Evolutionary conservation across 2,329 filamentous ascomycete genomes (phyloP).

Genomic region (Trichophyton simii): DNA sequence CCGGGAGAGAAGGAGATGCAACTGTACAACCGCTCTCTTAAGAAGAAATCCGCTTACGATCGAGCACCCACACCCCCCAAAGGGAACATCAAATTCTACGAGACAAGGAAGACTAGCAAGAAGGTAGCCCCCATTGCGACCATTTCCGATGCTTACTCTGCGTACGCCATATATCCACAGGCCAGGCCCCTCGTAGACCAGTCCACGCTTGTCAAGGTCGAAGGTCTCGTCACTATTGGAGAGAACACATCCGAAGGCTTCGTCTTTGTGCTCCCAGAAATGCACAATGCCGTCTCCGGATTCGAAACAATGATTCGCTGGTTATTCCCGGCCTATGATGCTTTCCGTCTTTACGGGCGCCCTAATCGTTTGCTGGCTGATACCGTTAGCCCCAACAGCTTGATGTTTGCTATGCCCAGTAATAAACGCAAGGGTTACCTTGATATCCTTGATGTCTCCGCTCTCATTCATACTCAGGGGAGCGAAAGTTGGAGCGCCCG

Average conservation of each 20-base stretch:
- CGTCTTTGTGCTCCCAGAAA: slow-evolving; percentile 95
- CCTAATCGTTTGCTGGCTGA: slow-evolving; percentile 79
- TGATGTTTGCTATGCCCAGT: slow-evolving; percentile 98
- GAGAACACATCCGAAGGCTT: slow-evolving; percentile 63
- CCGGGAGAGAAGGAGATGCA: slow-evolving; percentile 86
- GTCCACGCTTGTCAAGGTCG: slow-evolving; percentile 85
- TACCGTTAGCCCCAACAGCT: slow-evolving; percentile 67
- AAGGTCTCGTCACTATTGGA: slow-evolving; percentile 76
- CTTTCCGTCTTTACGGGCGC: slow-evolving; percentile 80
- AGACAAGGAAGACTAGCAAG: slow-evolving; percentile 74
- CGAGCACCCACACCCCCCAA: slow-evolving; percentile 58
- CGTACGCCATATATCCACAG: slow-evolving; percentile 92
- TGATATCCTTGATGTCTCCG: slow-evolving; percentile 72
- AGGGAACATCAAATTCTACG: slow-evolving; percentile 90
- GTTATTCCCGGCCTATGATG: slow-evolving; percentile 87
- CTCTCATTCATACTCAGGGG: slow-evolving; percentile 64
- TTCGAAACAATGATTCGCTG: slow-evolving; percentile 93
- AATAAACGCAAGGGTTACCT: slow-evolving; percentile 80
- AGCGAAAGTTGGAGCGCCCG: slow-evolving; percentile 69
- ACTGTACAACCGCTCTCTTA: slow-evolving; percentile 68
- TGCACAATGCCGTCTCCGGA: slow-evolving; percentile 77
- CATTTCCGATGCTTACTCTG: slow-evolving; percentile 78
- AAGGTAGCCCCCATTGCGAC: slow-evolving; percentile 83
- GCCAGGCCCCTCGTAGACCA: slow-evolving; percentile 87
- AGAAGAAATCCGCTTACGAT: slow-evolving; percentile 76